These are phyloP conservation scores for Fomitopsis pinicola DNA, from an alignment of 1,284 basidiomycete species.

Conservation along the genomic window DNA sequence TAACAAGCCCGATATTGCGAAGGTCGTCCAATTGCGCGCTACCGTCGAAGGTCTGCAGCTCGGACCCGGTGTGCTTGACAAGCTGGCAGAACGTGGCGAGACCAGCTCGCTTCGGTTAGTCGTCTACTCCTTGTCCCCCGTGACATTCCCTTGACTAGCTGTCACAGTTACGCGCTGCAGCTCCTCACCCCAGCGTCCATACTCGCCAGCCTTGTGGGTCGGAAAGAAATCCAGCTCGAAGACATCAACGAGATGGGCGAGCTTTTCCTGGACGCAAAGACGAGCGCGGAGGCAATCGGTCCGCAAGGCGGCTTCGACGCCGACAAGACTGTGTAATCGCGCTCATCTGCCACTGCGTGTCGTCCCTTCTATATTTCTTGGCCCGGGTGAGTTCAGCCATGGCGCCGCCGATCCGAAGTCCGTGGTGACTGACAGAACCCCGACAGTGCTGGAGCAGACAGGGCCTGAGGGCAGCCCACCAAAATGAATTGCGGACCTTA, in stretches of 20 bases:
- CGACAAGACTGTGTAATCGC: slow-evolving; percentile 2
- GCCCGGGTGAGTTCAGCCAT: slow-evolving; percentile 6
- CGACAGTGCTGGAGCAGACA: neutral
- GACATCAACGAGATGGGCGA: slow-evolving; percentile 92
- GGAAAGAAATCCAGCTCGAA: slow-evolving; percentile 77
- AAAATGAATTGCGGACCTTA: slow-evolving; percentile 2
- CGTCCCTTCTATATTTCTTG: neutral
- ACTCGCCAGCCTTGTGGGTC: slow-evolving; percentile 72
- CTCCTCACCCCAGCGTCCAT: slow-evolving; percentile 92
- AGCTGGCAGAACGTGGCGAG: slow-evolving; percentile 81
- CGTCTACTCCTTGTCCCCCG: neutral
- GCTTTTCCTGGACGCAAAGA: slow-evolving; percentile 93
- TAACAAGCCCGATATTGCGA: slow-evolving; percentile 80
- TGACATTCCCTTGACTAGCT: neutral
- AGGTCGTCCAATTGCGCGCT: slow-evolving; percentile 84
- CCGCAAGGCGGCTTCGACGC: slow-evolving; percentile 4
- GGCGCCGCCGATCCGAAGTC: neutral
- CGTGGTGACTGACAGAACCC: neutral
- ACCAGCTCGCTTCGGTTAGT: slow-evolving; percentile 78
- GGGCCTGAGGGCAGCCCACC: neutral
- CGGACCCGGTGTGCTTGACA: slow-evolving; percentile 74
- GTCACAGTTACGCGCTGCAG: slow-evolving; percentile 82
- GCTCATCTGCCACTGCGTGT: neutral
- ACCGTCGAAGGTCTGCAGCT: slow-evolving; percentile 85
- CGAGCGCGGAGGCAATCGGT: slow-evolving; percentile 56